A percentile compares a stretch with the other conserved stretches of the same genome.
Conservation (phyloP, 805 yeast genomes). For the Saturnispora galanensis region DNA sequence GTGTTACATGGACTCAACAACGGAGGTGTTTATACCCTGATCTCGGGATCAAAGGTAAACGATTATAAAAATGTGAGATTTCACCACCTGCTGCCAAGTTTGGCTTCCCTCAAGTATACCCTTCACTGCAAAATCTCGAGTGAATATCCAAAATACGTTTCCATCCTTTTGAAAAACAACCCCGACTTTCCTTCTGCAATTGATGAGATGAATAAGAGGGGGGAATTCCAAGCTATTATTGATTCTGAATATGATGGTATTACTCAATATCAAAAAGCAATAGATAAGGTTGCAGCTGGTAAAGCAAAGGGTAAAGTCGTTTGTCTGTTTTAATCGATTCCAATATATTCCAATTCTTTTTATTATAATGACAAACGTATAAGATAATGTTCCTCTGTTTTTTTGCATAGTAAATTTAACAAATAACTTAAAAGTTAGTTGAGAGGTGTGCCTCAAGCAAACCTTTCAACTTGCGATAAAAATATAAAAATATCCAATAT, state of each 20-base stretch:
- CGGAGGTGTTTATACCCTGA: conserved; percentile 41
- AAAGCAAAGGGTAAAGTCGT: conserved; percentile 62
- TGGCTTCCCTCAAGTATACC: conserved; percentile 12
- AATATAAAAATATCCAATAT: conserved; percentile 1
- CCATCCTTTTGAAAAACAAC: conserved; percentile 7
- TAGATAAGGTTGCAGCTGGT: conserved; percentile 36
- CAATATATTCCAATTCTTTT: background rate
- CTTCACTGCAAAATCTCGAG: conserved; percentile 13
- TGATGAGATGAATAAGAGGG: conserved; percentile 35
- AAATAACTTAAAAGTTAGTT: background rate
- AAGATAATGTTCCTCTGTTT: no score
- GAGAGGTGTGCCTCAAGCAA: background rate
- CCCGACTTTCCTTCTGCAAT: conserved; percentile 24
- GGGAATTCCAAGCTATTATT: conserved; percentile 35
- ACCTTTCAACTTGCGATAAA: background rate
- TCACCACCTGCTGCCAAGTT: conserved; percentile 20
- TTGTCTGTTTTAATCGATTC: background rate
- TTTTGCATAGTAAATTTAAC: background rate
- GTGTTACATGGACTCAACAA: conserved; percentile 37
- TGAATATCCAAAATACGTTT: conserved; percentile 8
- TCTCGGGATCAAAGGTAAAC: conserved; percentile 45
- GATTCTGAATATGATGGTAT: conserved; percentile 45
- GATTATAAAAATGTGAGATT: conserved; percentile 24
- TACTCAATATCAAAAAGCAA: conserved; percentile 39
- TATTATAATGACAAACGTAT: background rate